Evolutionary conservation across 2,329 filamentous ascomycete species (phyloP), one percentile per base, ranked within the genome.

Genomic region (Arthroderma sp.): DNA sequence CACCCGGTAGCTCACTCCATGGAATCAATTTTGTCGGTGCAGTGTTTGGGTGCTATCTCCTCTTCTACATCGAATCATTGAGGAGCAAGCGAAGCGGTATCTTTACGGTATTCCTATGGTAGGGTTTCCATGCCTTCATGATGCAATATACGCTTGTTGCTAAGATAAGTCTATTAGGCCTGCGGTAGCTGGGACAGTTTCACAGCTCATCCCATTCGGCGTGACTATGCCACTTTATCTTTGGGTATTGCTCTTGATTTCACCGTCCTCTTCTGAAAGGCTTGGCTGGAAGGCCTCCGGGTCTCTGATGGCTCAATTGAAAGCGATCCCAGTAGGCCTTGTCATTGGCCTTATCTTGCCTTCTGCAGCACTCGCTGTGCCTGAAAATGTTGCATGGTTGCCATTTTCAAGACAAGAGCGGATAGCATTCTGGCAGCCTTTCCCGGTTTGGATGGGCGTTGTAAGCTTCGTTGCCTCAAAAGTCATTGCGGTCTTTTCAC

Each of bases 401-500:
- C 53, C 62, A 10, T 56, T 62, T n/a, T 57, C 60, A 8, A 73
- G 71, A 49, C 71, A 74, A 51, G 58, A 60, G 22, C 62, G 67
- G 45, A 68, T 72, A 28, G 68, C 68, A 1, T 50, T 69, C 38
- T 74, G 72, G 69, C 71, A 75, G 49, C 57, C 64, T 3, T 75
- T 72, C 57, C 70, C 72, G 0, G 52, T 70, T 11, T 69, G 64
- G 53, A 63, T 71, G 5, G 62, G 63, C 3, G 42, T 70, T 7
- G 50, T 66, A 8, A 50, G 53, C 5, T 49, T 57, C 46, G 52
- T 53, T 40, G 46, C 51, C 29, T 53, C 56, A 15, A 56, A 57
- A 27, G 41, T 50, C 11, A 49, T 48, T 3, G 41, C 51, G 28
- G 44, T 55, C 38, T 50, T 52, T 48, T 47, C 46, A 10, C 4